Conservation (phyloP, 1,139 yeast genomes). For the Hemisphaericaspora lyxosophila region DNA sequence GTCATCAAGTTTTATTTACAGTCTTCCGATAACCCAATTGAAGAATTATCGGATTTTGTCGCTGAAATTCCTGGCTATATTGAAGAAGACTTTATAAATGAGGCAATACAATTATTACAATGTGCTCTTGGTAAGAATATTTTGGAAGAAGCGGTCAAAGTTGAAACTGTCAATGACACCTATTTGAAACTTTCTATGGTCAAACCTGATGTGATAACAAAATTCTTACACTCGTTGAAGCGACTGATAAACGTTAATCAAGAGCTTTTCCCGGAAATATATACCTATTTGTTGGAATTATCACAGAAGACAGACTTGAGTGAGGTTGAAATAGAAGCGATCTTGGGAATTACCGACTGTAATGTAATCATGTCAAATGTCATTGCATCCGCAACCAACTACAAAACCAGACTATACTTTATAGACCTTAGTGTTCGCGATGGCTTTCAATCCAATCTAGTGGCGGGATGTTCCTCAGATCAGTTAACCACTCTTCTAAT, state of each 20-base stretch:
- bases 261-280: conserved; percentile 14
- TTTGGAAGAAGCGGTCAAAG: conserved; percentile 12
- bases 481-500: conserved; percentile 6
- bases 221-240: conserved; percentile 11
- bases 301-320: conserved; percentile 13
- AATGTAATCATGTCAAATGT: conserved; percentile 15
- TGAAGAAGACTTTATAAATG: conserved; percentile 26
- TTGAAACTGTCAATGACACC: conserved; percentile 30
- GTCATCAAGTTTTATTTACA: conserved; percentile 8
- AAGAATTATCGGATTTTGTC: conserved; percentile 13
- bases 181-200: conserved; percentile 26
- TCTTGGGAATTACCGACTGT: conserved; percentile 17
- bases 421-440: conserved; percentile 10
- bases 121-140: conserved; percentile 14
- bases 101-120: conserved; percentile 24
- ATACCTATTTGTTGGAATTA: conserved; percentile 12
- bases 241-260: conserved; percentile 6
- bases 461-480: conserved; percentile 1
- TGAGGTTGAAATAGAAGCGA: conserved; percentile 17
- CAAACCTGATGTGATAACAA: conserved; percentile 15
- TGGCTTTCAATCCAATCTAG: conserved; percentile 7
- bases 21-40: conserved; percentile 3
- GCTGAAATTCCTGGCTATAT: conserved; percentile 27
- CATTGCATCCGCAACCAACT: conserved; percentile 4
- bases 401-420: conserved; percentile 11